Evolutionary conservation across 108 stramenopile species (phyloP).

Genomic region (Chaetoceros muelleri): DNA sequence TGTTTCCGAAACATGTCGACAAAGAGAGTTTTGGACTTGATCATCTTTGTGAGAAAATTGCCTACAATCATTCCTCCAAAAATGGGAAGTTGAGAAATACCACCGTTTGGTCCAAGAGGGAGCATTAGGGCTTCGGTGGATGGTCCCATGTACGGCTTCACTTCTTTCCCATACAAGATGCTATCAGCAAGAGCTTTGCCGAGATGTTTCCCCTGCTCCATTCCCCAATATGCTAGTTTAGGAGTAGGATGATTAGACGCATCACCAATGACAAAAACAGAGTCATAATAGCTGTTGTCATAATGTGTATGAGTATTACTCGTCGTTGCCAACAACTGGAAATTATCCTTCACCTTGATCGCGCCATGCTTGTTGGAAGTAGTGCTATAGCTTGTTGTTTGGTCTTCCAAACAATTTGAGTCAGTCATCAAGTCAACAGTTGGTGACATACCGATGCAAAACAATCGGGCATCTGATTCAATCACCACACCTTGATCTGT

Average conservation of each 20-base stretch:
- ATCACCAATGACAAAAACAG: conserved; percentile 1
- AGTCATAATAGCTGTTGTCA: not conserved
- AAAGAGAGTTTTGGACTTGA: not conserved
- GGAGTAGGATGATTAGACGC: conserved; percentile 3
- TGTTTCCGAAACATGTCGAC: not conserved
- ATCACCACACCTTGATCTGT: not conserved
- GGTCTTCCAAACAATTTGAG: not conserved
- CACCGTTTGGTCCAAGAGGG: not conserved
- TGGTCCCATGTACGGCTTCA: not conserved
- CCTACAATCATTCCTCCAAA: conserved; percentile 3
- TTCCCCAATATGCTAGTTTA: not conserved
- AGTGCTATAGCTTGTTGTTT: not conserved
- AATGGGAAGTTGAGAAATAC: not conserved
- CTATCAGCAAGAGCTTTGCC: not conserved
- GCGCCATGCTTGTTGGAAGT: not conserved
- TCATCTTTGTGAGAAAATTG: not conserved
- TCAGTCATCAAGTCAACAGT: conserved; percentile 1
- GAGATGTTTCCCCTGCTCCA: conserved; percentile 1
- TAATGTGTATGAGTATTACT: no score
- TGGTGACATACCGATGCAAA: not conserved
- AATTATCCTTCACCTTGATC: not conserved
- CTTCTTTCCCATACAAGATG: not conserved
- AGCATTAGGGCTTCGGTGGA: not conserved
- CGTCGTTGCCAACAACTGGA: not conserved
- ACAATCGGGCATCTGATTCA: not conserved